Evolutionary conservation across 2,329 filamentous ascomycete species (phyloP).

Genomic region (Aspergillus tubingensis): DNA sequence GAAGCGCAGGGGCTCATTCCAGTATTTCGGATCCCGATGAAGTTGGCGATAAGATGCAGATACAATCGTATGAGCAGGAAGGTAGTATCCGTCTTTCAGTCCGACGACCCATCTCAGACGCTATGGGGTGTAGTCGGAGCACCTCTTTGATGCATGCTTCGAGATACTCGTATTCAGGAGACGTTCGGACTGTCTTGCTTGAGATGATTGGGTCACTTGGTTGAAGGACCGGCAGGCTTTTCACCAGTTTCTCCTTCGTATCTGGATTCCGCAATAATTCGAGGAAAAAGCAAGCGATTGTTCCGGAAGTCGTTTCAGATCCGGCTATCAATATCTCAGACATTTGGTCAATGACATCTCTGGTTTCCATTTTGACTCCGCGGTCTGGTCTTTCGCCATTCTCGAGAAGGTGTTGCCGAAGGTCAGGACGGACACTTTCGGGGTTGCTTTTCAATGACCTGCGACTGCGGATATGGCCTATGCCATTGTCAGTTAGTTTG

Average conservation of each 20-base stretch:
- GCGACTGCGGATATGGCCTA: neutral
- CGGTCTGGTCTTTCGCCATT: neutral
- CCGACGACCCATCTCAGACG: slow-evolving; percentile 10
- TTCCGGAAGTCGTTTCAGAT: slow-evolving; percentile 6
- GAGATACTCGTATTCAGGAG: slow-evolving; percentile 1
- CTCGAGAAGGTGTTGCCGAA: slow-evolving; percentile 3
- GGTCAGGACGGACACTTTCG: neutral
- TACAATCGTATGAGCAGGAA: too few species aligned
- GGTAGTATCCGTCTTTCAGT: neutral
- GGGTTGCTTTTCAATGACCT: too few species aligned
- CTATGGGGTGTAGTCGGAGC: slow-evolving; percentile 7
- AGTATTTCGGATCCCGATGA: too few species aligned
- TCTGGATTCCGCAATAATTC: neutral
- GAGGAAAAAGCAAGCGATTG: slow-evolving; percentile 3
- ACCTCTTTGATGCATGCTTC: slow-evolving; percentile 8
- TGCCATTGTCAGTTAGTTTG: neutral
- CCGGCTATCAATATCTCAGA: slow-evolving; percentile 2
- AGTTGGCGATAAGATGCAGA: too few species aligned
- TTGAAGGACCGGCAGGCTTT: neutral
- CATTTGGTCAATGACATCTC: slow-evolving; percentile 6
- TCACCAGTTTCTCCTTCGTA: neutral
- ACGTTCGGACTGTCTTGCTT: slow-evolving; percentile 5
- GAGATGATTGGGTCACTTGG: neutral
- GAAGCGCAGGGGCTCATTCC: too few species aligned
- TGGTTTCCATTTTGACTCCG: neutral